Evolutionary conservation across 208 protist genomes (phyloP).

Genomic region (Trypanosoma boissoni): DNA sequence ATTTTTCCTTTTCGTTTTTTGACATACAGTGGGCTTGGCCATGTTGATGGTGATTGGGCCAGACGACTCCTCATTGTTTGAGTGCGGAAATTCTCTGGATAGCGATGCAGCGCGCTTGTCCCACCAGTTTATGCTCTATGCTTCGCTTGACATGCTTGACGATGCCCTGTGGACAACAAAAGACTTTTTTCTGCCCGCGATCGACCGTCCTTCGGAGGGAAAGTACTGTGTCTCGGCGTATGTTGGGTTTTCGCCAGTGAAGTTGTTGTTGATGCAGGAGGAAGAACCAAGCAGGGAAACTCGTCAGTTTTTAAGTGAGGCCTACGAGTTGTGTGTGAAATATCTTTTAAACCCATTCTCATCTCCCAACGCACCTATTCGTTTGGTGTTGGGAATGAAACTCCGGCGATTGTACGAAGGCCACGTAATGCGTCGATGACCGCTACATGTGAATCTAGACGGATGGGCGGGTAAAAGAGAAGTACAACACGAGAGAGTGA

Average conservation of each 20-base stretch:
- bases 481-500: too few species aligned
- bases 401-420: slow-evolving; percentile 16
- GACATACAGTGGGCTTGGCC: background rate
- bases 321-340: slow-evolving; percentile 42
- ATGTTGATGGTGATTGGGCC: slow-evolving; percentile 29
- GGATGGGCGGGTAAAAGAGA: too few species aligned
- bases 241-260: slow-evolving; percentile 46
- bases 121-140: slow-evolving; percentile 45
- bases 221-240: slow-evolving; percentile 57
- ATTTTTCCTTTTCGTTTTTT: background rate
- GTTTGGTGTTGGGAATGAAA: slow-evolving; percentile 3
- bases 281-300: slow-evolving; percentile 39
- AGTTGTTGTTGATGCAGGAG: slow-evolving; percentile 51
- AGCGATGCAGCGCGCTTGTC: slow-evolving; percentile 7
- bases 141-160: slow-evolving; percentile 47
- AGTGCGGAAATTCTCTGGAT: slow-evolving; percentile 13
- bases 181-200: slow-evolving; percentile 41
- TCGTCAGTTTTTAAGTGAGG: slow-evolving; percentile 42
- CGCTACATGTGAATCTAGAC: too few species aligned
- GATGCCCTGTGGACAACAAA: slow-evolving; percentile 43
- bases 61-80: slow-evolving; percentile 25
- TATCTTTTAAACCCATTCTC: slow-evolving; percentile 54
- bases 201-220: slow-evolving; percentile 45
- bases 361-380: slow-evolving; percentile 7
- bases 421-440: background rate